These are phyloP conservation scores for Alternaria novae-zelandiae DNA, from an alignment of 2,329 filamentous ascomycete genomes.

Conservation along the genomic window DNA sequence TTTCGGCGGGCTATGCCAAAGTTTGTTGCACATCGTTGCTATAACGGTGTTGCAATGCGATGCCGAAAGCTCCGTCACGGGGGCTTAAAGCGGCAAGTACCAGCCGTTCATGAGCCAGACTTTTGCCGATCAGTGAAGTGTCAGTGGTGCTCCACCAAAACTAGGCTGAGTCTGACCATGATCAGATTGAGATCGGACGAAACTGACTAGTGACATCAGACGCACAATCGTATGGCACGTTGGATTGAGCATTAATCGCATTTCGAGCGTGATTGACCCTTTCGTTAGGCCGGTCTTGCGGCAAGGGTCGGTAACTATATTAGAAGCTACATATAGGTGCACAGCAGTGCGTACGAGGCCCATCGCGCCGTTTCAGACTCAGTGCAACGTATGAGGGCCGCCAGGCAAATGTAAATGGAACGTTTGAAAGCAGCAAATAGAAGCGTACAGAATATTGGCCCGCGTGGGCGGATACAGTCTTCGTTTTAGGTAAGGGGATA, in stretches of 20 bases:
- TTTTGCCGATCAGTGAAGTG: constrained; percentile 6
- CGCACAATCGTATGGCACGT: constrained; percentile 4
- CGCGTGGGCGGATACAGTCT: constrained; percentile 53
- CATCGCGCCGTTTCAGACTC: constrained; percentile 22
- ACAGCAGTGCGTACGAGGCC: constrained; percentile 21
- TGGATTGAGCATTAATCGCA: constrained; percentile 15
- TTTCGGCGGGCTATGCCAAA: background rate
- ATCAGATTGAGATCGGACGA: background rate
- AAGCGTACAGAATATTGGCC: constrained; percentile 42
- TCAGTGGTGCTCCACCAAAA: constrained; percentile 8
- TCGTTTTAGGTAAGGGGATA: constrained; percentile 37
- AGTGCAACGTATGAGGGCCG: constrained; percentile 10
- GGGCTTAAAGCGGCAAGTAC: constrained; percentile 20
- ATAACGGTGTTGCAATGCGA: constrained; percentile 4
- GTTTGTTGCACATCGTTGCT: background rate
- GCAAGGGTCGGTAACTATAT: constrained; percentile 23
- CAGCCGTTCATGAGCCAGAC: constrained; percentile 22
- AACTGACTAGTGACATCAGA: constrained; percentile 4
- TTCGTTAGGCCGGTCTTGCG: constrained; percentile 13
- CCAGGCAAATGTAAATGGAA: constrained; percentile 8
- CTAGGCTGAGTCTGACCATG: background rate
- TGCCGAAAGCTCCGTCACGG: constrained; percentile 3
- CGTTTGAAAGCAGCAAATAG: constrained; percentile 11
- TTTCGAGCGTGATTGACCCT: constrained; percentile 14
- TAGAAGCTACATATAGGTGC: constrained; percentile 23